phyloP scores from a whole-genome alignment of 805 yeast genomes.

The Sugiyamaella marilandica region DNA sequence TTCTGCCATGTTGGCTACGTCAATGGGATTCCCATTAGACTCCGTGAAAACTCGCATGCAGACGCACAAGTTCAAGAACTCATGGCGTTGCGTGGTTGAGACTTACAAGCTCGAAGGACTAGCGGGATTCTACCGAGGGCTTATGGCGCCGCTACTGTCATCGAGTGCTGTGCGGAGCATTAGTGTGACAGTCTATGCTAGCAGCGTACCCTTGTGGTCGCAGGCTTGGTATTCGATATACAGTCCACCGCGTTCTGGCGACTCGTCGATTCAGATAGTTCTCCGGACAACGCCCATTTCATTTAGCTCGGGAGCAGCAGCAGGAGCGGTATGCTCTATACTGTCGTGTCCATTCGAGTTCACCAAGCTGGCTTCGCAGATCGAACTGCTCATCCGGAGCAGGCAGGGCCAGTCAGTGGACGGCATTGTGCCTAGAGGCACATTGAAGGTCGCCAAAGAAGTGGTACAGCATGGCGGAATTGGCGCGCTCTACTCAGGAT shows the following conservation, averaged over 20 bases:
- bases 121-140: constrained; percentile 61
- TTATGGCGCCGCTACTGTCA: constrained; percentile 66
- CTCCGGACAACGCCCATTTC: constrained; percentile 21
- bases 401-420: constrained; percentile 26
- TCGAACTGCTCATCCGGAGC: constrained; percentile 39
- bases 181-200: constrained; percentile 60
- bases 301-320: constrained; percentile 51
- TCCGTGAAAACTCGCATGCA: constrained; percentile 86
- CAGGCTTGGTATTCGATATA: constrained; percentile 18
- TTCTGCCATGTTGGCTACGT: constrained; percentile 58
- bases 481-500: constrained; percentile 68
- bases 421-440: constrained; percentile 28
- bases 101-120: constrained; percentile 62
- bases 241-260: constrained; percentile 6
- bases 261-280: constrained; percentile 7
- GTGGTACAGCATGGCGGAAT: constrained; percentile 58
- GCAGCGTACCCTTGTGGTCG: constrained; percentile 39
- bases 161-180: constrained; percentile 57
- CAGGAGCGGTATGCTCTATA: constrained; percentile 51
- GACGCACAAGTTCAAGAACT: constrained; percentile 58
- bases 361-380: constrained; percentile 75
- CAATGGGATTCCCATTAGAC: constrained; percentile 79
- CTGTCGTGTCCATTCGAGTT: constrained; percentile 82
- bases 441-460: constrained; percentile 46
- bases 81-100: constrained; percentile 51